phyloP scores from a whole-genome alignment of 2,329 filamentous ascomycete species.

The Penicillium freii region DNA sequence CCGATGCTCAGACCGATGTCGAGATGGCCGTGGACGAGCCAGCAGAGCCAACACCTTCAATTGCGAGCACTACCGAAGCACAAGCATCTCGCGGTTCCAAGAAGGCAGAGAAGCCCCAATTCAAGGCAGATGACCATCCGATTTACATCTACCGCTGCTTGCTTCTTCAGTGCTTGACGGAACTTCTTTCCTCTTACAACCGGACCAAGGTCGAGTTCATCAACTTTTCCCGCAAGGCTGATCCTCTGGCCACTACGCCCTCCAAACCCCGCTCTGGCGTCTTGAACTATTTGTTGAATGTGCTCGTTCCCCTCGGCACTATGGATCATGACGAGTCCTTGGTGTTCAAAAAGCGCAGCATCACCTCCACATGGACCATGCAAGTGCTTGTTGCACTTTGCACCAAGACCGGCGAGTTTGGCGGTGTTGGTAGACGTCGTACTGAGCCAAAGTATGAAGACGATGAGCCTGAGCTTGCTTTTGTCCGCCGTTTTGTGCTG shows the following conservation, averaged over 20 bases:
- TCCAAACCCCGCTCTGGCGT: conserved; percentile 92
- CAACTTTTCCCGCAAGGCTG: conserved; percentile 92
- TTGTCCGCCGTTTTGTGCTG: conserved; percentile 90
- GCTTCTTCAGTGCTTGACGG: conserved; percentile 84
- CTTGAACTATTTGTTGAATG: conserved; percentile 87
- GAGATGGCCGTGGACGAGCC: conserved; percentile 50
- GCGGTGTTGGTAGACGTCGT: conserved; percentile 58
- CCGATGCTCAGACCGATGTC: conserved; percentile 45
- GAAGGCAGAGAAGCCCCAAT: conserved; percentile 68
- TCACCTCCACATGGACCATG: conserved; percentile 82
- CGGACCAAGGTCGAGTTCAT: conserved; percentile 98
- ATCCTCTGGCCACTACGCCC: conserved; percentile 78
- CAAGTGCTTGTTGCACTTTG: conserved; percentile 83
- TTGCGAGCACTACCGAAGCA: conserved; percentile 30
- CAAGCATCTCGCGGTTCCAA: conserved; percentile 46
- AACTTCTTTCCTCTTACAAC: conserved; percentile 88
- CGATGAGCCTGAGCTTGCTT: conserved; percentile 61
- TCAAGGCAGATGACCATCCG: conserved; percentile 89
- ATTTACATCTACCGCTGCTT: conserved; percentile 98
- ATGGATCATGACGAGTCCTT: conserved; percentile 72
- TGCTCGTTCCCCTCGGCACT: conserved; percentile 66
- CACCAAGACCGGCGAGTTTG: conserved; percentile 78
- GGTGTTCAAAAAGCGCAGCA: conserved; percentile 75
- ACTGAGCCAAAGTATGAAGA: conserved; percentile 38
- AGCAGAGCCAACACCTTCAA: conserved; percentile 36